Base-by-base conservation (phyloP, 306 rosid species). In the Vigna trinervia region DNA sequence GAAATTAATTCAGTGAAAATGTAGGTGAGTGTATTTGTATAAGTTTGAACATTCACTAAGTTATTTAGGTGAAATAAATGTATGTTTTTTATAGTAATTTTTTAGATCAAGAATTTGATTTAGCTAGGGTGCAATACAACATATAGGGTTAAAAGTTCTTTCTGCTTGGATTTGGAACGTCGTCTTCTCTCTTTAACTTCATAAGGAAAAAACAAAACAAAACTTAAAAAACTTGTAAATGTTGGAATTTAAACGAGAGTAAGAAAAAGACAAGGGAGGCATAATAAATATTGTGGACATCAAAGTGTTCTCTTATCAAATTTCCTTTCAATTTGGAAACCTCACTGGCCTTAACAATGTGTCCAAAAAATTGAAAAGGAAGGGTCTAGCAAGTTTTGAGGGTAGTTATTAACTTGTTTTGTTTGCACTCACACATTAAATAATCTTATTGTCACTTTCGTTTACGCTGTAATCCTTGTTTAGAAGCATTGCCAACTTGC, bases 341-440 rank as follows among this genome's bases (percentile, higher is more conserved):
- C 12, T 14, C 9, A 51, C 32, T 64, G 61, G 74, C 1, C 28
- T 63, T 36, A 15, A 63, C 23, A 14, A 30, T 60, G 8, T 14
- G n/a, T 13, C 34, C 30, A 59, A 15, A 71, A 73, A 57, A 36
- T 7, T 74, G 4, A 74, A 67, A 19, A 30, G 53, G 38, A 72
- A 80, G 43, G 45, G 13, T 36, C 15, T 52, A 73, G 20, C 56
- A 41, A 72, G 10, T 56, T 66, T 34, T 70, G 46, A 34, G 12
- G 60, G 26, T 66, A 67, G 45, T 57, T 5, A 73, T 26, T 26
- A 70, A 54, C 17, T 65, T 70, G 34, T 47, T 65, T 73, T 43
- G 69, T 14, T 73, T 56, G 57, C 39, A 22, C n/a, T 11, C 54
- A 23, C 30, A 13, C 57, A 69, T 69, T 26, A 8, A 23, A 68